Base-by-base conservation (phyloP, 2,329 filamentous ascomycete species). In the Botrytis porri region DNA sequence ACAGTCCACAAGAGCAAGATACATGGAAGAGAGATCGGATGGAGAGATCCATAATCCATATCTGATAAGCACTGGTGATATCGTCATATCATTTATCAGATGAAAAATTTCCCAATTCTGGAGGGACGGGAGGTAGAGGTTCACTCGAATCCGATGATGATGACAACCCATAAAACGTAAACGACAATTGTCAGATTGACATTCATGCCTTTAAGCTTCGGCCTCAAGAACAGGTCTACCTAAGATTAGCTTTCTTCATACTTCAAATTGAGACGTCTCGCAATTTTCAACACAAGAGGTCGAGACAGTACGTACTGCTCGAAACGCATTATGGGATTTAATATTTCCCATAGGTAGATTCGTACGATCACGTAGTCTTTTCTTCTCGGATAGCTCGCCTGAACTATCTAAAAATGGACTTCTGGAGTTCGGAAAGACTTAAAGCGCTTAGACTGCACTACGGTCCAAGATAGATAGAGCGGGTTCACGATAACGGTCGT, bases 181-280 rank as follows among this genome's bases (percentile, higher is more conserved):
- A 29, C 18, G 9, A 43, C 32, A 35, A 29, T 32, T 65, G 60
- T 71, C 60, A 51, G 8, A 35, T 57, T 63, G 35, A 63, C 1
- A 32, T 64, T 64, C n/a, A 71, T 71, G 60, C 45, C 60, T 35
- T 65, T 59, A 37, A 51, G 25, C 45, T 69, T 59, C 37, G 69
- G 69, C 35, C 69, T 71, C 43, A 29, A 51, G 35, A 32, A 66
- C 6, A 20, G 69, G 66, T 61, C 66, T 39, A 18, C 32, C 25
- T 71, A 32, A 71, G 59, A 54, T 54, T 64, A 51, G 43, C 10
- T 12, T 54, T 71, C 69, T 71, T 43, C 69, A 64, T 54, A 18
- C 43, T 29, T 14, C 64, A 35, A 54, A 54, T 54, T 51, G 43
- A 54, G 64, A 51, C 45, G 45, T 66, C 64, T 65, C 63, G 63